Evolutionary conservation across 2,329 filamentous ascomycete genomes (phyloP).

Genomic region (Xylariales sp.): DNA sequence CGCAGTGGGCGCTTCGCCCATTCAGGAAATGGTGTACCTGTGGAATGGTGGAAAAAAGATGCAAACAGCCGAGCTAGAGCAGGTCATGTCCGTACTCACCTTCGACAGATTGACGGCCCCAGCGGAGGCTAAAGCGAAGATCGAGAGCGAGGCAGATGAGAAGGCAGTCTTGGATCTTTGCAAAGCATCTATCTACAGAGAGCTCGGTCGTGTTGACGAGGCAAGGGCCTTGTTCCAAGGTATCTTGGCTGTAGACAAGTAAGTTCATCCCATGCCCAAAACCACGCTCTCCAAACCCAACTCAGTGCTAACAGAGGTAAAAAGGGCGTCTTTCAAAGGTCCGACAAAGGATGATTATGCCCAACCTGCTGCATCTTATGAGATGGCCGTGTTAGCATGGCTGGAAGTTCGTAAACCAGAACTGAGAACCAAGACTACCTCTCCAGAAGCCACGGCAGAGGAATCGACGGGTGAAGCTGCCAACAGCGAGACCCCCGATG

Average conservation of each 20-base stretch:
- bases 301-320: neutral
- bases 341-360: conserved; percentile 64
- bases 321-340: conserved; percentile 52
- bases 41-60: conserved; percentile 90
- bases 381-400: conserved; percentile 81
- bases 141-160: conserved; percentile 54
- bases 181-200: conserved; percentile 61
- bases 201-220: conserved; percentile 57
- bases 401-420: conserved; percentile 50
- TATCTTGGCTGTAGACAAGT: conserved; percentile 63
- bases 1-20: conserved; percentile 73
- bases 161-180: conserved; percentile 62
- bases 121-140: conserved; percentile 34
- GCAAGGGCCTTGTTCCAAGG: conserved; percentile 62
- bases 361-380: conserved; percentile 74
- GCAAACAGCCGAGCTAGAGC: conserved; percentile 58
- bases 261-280: too few species aligned
- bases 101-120: conserved; percentile 59
- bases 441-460: neutral
- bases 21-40: conserved; percentile 89
- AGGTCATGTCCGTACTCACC: conserved; percentile 56
- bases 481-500: conserved; percentile 7
- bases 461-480: conserved; percentile 5
- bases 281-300: neutral
- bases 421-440: conserved; percentile 20